Base-by-base conservation (phyloP, 2,329 filamentous ascomycete species). In the Nemania diffusa region DNA sequence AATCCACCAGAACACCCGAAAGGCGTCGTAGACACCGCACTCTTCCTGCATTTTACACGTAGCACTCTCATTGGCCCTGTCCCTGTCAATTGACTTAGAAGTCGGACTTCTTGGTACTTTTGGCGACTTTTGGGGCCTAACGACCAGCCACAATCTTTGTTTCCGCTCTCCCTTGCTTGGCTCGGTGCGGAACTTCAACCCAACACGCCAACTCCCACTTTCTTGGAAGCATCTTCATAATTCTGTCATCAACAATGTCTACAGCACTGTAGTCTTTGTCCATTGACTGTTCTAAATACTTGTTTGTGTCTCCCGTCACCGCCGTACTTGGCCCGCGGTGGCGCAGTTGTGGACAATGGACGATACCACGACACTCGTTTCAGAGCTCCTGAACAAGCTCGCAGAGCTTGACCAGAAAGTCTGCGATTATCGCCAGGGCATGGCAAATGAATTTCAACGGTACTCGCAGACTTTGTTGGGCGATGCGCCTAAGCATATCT, bases 341-440 rank as follows among this genome's bases (percentile, higher is more conserved):
- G 50, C 65, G 68, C 65, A 67, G 58, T 64, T 44, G 64, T 40
- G 57, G 46, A 76, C 29, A 40, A 56, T 56, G 52, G 52, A 56
- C 15, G 52, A 56, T 77, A 79, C 81, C 52, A 82, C 81, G 73
- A 82, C 75, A 72, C 81, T 88, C 69, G 80, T 86, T 71, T 80
- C 82, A 63, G 83, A 84, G 77, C 82, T 89, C 75, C 81, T 84
- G 72, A 79, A 78, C 73, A 86, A 84, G 81, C 84, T 87, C 70
- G 79, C 78, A 73, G 82, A 88, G 73, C 85, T 90, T 59, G 85
- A 90, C 74, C 79, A 81, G 75, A 85, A 85, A 76, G 86, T 90
- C 73, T 82, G 80, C 67, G 80, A 82, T 67, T 88, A 87, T 78
- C 86, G 85, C 71, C 83, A 83, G 75, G 84, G 87, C 69, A 84